Percentiles rank a stretch among this genome's conserved stretches.
These are phyloP conservation scores for Saussurea involucrata DNA, from an alignment of 129 eudicot genomes.

Conservation along the genomic window DNA sequence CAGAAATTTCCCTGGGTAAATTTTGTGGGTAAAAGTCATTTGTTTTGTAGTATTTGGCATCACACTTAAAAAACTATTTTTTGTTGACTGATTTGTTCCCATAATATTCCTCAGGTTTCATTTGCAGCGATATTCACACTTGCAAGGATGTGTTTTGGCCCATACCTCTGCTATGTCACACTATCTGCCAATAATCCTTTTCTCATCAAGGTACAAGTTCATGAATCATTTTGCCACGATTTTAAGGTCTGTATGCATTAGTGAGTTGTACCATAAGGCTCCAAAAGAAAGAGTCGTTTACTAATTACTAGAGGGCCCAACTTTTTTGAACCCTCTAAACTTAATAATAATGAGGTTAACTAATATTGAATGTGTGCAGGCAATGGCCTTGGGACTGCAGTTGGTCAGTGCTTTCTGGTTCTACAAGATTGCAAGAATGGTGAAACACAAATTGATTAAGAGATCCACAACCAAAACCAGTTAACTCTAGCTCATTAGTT, in stretches of 20 bases:
- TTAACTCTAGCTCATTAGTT: background rate
- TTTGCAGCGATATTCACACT: constrained; percentile 69
- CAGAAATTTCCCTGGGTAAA: background rate
- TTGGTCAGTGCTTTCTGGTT: constrained; percentile 96
- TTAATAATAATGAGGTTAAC: background rate
- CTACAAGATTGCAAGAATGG: constrained; percentile 80
- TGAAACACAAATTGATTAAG: constrained; percentile 51
- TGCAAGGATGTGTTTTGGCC: constrained; percentile 89
- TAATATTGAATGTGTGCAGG: constrained; percentile 35
- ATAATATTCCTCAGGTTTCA: constrained; percentile 33
- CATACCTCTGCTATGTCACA: constrained; percentile 76
- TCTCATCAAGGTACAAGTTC: constrained; percentile 63
- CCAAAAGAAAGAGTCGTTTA: background rate
- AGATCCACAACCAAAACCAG: constrained; percentile 32
- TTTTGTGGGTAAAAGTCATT: background rate
- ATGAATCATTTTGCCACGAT: background rate
- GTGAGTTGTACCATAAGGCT: background rate
- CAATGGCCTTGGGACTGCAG: constrained; percentile 88
- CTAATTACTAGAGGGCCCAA: background rate
- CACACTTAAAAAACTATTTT: background rate
- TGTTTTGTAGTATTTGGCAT: background rate
- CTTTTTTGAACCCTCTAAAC: background rate
- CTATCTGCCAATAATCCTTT: constrained; percentile 64
- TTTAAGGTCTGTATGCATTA: background rate
- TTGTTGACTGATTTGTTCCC: background rate